phyloP scores from a whole-genome alignment of 148 eudicot genomes.

The Silene conica region DNA sequence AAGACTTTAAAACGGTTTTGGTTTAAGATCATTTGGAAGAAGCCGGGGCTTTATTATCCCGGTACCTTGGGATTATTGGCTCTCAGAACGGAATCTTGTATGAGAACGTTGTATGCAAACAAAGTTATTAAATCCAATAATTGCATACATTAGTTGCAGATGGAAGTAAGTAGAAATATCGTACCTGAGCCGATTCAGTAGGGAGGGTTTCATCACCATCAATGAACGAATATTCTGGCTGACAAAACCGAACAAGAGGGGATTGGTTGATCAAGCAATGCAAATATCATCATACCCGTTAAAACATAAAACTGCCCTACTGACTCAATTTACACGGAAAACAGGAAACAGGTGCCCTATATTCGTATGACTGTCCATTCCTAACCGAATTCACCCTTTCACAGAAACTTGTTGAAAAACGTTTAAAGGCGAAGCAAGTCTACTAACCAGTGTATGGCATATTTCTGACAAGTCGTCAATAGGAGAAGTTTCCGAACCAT shows the following conservation, averaged over 20 bases:
- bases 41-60: not conserved
- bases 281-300: not conserved
- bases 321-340: no score
- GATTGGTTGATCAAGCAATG: not conserved
- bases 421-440: slow-evolving; percentile 6
- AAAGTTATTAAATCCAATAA: no score
- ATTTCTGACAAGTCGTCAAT: slow-evolving; percentile 62
- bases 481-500: slow-evolving; percentile 80
- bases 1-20: not conserved
- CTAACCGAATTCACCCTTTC: not conserved
- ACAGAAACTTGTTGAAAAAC: not conserved
- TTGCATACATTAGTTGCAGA: not conserved
- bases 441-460: slow-evolving; percentile 77
- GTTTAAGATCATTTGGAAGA: not conserved
- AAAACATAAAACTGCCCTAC: no score
- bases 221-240: slow-evolving; percentile 75
- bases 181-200: slow-evolving; percentile 74
- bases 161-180: not conserved
- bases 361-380: not conserved
- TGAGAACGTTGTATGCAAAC: no score
- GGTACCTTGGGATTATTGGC: no score
- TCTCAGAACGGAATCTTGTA: no score
- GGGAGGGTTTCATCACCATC: slow-evolving; percentile 96
- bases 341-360: no score
- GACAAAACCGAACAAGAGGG: slow-evolving; percentile 20